phyloP scores from a whole-genome alignment of 306 rosid species.

The Mimosa pudica region DNA sequence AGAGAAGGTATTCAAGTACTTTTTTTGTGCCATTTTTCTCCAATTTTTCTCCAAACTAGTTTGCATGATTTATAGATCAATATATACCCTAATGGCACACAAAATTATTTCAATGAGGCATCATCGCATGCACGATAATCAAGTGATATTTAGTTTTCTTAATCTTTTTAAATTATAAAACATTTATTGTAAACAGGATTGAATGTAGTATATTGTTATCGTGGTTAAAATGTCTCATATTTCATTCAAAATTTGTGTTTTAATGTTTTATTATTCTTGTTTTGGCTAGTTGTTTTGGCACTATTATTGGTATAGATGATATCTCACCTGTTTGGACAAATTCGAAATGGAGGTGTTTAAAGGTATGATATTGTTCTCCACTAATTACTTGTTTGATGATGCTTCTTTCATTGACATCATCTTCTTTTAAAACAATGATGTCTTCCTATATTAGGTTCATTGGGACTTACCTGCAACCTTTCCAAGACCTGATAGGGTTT shows the following conservation, averaged over 20 bases:
- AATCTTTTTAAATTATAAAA: too few relatives aligned
- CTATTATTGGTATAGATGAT: slow-evolving; percentile 70
- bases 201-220: too few relatives aligned
- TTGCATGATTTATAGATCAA: too few relatives aligned
- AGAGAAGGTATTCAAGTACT: slow-evolving; percentile 58
- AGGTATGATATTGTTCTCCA: slow-evolving; percentile 45
- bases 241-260: slow-evolving; percentile 6
- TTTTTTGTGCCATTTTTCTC: too few relatives aligned
- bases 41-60: too few relatives aligned
- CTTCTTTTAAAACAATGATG: background rate
- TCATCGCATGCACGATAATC: too few relatives aligned
- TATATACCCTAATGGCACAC: too few relatives aligned
- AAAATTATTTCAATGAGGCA: too few relatives aligned
- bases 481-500: slow-evolving; percentile 79
- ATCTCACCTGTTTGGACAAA: slow-evolving; percentile 58
- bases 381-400: background rate
- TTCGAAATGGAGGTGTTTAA: slow-evolving; percentile 75
- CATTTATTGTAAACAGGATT: too few relatives aligned
- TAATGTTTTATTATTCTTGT: slow-evolving; percentile 12
- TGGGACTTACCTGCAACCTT: slow-evolving; percentile 71
- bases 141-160: too few relatives aligned
- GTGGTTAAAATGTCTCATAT: background rate
- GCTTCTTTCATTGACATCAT: background rate
- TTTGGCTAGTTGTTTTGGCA: slow-evolving; percentile 68
- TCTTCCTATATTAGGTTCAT: slow-evolving; percentile 49